phyloP scores from a whole-genome alignment of 1,139 yeast genomes.

The Taiozyma sp. region DNA sequence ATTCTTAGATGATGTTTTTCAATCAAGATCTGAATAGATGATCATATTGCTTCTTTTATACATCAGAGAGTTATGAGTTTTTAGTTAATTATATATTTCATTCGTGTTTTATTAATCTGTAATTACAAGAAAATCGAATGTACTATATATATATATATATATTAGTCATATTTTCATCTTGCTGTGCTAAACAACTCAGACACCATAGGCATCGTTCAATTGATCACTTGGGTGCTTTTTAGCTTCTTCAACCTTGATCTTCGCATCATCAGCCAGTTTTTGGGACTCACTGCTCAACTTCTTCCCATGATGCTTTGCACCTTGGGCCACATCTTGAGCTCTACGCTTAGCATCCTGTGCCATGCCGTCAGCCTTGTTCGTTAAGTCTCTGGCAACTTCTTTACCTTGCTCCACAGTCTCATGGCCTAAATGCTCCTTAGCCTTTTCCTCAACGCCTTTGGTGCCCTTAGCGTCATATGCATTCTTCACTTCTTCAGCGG shows the following conservation, averaged over 20 bases:
- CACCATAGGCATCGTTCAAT: neutral
- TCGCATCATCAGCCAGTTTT: neutral
- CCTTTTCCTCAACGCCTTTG: conserved; percentile 10
- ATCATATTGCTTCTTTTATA: neutral
- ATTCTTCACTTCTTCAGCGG: neutral
- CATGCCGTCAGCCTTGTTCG: conserved; percentile 43
- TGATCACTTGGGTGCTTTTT: neutral
- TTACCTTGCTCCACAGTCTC: conserved; percentile 9
- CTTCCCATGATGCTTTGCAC: neutral
- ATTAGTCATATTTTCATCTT: neutral
- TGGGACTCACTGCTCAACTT: neutral
- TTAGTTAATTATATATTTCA: neutral
- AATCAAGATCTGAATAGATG: conserved; percentile 9
- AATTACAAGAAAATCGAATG: too few relatives aligned
- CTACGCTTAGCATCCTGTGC: conserved; percentile 49
- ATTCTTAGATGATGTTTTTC: conserved; percentile 75
- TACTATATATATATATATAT: neutral
- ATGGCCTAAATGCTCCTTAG: conserved; percentile 2
- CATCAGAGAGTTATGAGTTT: neutral
- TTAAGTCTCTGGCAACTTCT: conserved; percentile 7
- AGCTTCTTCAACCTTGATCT: neutral
- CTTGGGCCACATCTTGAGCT: conserved; percentile 1
- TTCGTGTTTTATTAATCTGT: neutral
- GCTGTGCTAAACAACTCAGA: neutral
- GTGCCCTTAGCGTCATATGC: conserved; percentile 5